A percentile compares a stretch with the other conserved stretches of the same genome.
Evolutionary conservation across 768 basidiomycete genomes (phyloP).

Genomic region (Chalciporus pseudorubinellus): DNA sequence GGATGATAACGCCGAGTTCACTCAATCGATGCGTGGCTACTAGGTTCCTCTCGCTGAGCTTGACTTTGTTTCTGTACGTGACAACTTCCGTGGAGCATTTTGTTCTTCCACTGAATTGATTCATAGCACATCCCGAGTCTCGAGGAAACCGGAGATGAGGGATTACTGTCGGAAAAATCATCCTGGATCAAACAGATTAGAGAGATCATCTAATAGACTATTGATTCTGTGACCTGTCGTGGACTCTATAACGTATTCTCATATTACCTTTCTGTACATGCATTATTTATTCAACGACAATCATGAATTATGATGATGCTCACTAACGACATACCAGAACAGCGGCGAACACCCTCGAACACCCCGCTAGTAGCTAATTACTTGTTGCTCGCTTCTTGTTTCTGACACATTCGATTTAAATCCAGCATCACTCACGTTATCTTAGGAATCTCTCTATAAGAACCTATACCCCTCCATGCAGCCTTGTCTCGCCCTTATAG

Average conservation of each 20-base stretch:
- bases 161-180: constrained; percentile 8
- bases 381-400: no score
- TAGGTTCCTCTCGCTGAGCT: constrained; percentile 44
- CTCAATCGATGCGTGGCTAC: constrained; percentile 1
- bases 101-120: background rate
- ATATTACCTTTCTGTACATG: background rate
- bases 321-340: no score
- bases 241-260: no score
- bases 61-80: constrained; percentile 66
- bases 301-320: no score
- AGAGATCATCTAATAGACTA: constrained; percentile 9
- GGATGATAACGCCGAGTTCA: background rate
- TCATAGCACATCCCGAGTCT: constrained; percentile 60
- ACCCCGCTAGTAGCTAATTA: no score
- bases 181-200: background rate
- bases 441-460: no score
- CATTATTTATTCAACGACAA: background rate
- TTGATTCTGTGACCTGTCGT: no score
- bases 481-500: no score
- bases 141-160: constrained; percentile 60
- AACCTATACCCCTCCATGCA: no score
- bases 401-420: no score
- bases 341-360: no score
- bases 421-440: no score
- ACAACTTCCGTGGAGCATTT: background rate